A percentile compares a stretch with the other conserved stretches of the same genome.
These are phyloP conservation scores for Lenwebbia sp. DNA, from an alignment of 345 rosid genomes.

Conservation along the genomic window DNA sequence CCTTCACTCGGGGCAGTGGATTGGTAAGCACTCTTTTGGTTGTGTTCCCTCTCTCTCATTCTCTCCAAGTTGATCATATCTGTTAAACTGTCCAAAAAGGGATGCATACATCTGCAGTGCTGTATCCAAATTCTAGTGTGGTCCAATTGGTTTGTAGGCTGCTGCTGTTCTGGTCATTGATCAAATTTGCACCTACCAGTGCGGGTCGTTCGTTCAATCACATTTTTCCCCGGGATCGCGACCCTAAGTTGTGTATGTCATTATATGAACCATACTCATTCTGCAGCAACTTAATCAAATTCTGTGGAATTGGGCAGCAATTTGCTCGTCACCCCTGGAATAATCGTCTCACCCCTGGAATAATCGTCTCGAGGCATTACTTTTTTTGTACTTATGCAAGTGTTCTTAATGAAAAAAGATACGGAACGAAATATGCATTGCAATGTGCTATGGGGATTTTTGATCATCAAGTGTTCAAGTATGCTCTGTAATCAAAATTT, in stretches of 20 bases:
- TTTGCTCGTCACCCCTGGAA: background rate
- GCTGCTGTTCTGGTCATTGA: background rate
- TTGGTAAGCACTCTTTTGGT: slow-evolving; percentile 38
- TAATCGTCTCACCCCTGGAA: background rate
- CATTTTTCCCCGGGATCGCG: background rate
- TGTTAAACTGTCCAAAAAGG: background rate
- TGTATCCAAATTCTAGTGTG: background rate
- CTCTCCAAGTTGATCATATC: background rate
- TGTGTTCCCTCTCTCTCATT: background rate
- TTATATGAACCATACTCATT: background rate
- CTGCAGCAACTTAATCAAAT: background rate
- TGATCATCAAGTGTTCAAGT: background rate
- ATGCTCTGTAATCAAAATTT: background rate
- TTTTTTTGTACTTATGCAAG: background rate
- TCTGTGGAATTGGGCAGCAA: background rate
- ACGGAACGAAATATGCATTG: background rate
- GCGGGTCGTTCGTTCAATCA: background rate
- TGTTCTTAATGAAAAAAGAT: background rate
- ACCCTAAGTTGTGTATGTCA: background rate
- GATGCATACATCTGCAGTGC: background rate
- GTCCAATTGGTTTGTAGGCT: slow-evolving; percentile 27
- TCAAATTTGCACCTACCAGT: background rate
- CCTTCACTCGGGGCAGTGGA: slow-evolving; percentile 86
- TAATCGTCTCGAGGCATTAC: background rate
- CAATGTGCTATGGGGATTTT: background rate